Conservation (phyloP, 2,329 filamentous ascomycete species). For the Alternaria novae-zelandiae region DNA sequence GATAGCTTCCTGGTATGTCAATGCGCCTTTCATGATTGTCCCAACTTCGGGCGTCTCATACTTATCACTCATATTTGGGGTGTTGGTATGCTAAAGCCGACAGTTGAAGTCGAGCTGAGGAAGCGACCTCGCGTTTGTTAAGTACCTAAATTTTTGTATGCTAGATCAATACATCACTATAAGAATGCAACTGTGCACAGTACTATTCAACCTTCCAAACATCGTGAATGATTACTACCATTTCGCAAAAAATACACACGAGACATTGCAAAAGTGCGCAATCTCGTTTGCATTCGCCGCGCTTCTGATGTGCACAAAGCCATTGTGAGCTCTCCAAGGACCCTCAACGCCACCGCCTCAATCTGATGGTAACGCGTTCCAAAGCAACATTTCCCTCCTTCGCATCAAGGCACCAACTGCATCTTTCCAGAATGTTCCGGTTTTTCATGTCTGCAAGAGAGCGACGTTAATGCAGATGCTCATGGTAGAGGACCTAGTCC, state of each 20-base stretch:
- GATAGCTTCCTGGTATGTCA: not conserved
- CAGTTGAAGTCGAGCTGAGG: not conserved
- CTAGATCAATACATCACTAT: not conserved
- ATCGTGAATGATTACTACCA: not conserved
- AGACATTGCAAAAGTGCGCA: not conserved
- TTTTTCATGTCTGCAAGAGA: not conserved
- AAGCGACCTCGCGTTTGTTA: not conserved
- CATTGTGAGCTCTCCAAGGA: not conserved
- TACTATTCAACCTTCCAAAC: not conserved
- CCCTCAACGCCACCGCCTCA: not conserved
- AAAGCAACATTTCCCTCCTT: too few species aligned
- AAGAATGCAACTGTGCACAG: not conserved
- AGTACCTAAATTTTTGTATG: not conserved
- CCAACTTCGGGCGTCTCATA: not conserved
- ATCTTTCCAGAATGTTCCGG: not conserved
- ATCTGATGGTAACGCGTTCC: not conserved
- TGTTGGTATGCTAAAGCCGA: not conserved
- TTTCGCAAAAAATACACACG: not conserved
- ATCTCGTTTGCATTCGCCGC: not conserved
- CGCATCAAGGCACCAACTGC: too few species aligned
- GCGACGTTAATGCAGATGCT: not conserved
- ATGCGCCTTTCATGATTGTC: not conserved
- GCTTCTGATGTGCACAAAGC: not conserved
- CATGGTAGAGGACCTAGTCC: not conserved
- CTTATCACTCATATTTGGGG: not conserved